Conservation (phyloP, 2,329 filamentous ascomycete species). For the Talaromyces sp. region DNA sequence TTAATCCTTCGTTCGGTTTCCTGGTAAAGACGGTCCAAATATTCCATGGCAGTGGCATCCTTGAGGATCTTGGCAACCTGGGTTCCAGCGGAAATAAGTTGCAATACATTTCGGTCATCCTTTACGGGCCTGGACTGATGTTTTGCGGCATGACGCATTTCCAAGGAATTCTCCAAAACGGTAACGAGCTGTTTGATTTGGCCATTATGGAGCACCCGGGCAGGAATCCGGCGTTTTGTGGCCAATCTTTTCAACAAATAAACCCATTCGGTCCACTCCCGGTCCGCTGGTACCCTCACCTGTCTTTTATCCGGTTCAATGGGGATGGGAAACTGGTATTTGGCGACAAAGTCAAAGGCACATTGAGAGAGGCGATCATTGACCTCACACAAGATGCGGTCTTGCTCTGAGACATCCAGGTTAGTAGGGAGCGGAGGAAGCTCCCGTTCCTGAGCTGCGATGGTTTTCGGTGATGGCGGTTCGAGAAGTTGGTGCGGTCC, state of each 20-base stretch:
- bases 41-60: conserved; percentile 78
- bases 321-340: conserved; percentile 86
- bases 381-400: conserved; percentile 72
- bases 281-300: conserved; percentile 68
- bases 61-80: conserved; percentile 85
- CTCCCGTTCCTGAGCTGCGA: conserved; percentile 74
- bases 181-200: conserved; percentile 91
- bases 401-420: conserved; percentile 78
- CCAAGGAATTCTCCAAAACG: conserved; percentile 79
- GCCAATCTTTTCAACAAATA: conserved; percentile 80
- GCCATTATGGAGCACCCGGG: conserved; percentile 77
- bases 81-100: conserved; percentile 80
- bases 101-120: conserved; percentile 83
- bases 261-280: conserved; percentile 91
- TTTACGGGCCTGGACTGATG: conserved; percentile 79
- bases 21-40: conserved; percentile 75
- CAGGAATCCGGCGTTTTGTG: conserved; percentile 80
- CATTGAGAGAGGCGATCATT: conserved; percentile 82
- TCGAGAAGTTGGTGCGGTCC: conserved; percentile 79
- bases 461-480: conserved; percentile 64
- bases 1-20: conserved; percentile 76
- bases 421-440: conserved; percentile 79
- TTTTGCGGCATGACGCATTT: conserved; percentile 81
- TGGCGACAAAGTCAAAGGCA: conserved; percentile 85
- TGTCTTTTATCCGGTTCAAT: conserved; percentile 77